Base-by-base conservation (phyloP, 1,284 basidiomycete genomes). In the Ceratobasidium sp. region DNA sequence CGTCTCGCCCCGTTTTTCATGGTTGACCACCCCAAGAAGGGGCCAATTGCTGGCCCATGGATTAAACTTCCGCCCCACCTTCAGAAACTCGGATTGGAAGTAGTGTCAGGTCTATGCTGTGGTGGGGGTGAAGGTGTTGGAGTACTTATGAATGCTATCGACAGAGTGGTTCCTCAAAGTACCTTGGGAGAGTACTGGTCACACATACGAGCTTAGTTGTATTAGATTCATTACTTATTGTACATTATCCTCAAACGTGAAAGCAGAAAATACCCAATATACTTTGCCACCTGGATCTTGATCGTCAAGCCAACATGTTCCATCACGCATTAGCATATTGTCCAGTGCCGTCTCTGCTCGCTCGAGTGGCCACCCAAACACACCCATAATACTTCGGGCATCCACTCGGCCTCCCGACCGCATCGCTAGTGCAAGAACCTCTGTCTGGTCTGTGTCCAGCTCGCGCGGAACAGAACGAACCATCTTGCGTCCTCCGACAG, bases 231-330 rank as follows among this genome's bases (percentile, higher is more conserved):
- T 62, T 62, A 20, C 31, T 35, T 27, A 53, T 53, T 65, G 62
- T 53, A 54, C 62, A 53, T 4, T 65, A 54, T 65, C 62, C 25
- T 65, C 62, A 54, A 65, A 65, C 32, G 62, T 65, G 38, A 65
- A 65, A 12, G 62, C 89, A n/a, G 90, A 91, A 1, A 88, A 87
- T 25, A 94, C 82, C 91, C 92, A 95, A 76, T 92, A 94, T 32
- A 87, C 84, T 62, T 82, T 82, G 15, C 87, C 86, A 40, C 79
- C 80, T 27, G 77, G 76, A 72, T 90, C 91, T 78, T 95, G 93
- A 45, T 92, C 89, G 76, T 99, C 96, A 35, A 98, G 77, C 96
- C 96, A 99, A 65, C 94, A 94, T 47, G 97, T 82, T 0, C 95
- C 96, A 74, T 98, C 95, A 35, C 90, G 83, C 74, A 94, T 82